phyloP scores from a whole-genome alignment of 345 rosid species.

The Hypericum androsaemum region DNA sequence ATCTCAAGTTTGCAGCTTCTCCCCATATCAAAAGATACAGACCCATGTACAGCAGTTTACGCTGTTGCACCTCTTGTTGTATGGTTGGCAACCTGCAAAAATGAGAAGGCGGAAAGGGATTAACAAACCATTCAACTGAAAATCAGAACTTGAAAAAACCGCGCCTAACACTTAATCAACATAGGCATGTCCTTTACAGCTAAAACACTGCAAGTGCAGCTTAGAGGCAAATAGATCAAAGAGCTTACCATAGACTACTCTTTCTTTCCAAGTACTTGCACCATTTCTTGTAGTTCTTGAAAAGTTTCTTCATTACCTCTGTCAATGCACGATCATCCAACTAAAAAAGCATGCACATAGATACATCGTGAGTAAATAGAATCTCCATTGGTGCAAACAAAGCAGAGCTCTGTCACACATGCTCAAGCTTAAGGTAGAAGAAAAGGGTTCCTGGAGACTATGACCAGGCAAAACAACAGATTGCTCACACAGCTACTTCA shows the following conservation, averaged over 20 bases:
- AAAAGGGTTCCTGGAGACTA: too few species aligned
- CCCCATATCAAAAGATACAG: slow-evolving; percentile 98
- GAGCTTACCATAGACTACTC: slow-evolving; percentile 87
- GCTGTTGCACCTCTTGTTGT: slow-evolving; percentile 98
- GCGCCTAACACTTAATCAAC: too few species aligned
- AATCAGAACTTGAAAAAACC: too few species aligned
- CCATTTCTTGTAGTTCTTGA: slow-evolving; percentile 97
- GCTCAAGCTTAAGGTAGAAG: too few species aligned
- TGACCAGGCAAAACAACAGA: too few species aligned
- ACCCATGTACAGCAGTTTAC: slow-evolving; percentile 90
- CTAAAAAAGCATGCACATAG: slow-evolving; percentile 21
- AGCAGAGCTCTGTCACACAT: too few species aligned
- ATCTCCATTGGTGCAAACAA: not conserved
- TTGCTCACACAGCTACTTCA: not conserved
- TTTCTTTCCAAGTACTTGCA: slow-evolving; percentile 93
- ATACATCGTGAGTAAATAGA: not conserved
- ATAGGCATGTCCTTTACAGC: too few species aligned
- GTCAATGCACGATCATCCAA: slow-evolving; percentile 92
- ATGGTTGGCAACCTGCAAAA: slow-evolving; percentile 90
- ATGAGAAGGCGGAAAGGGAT: slow-evolving; percentile 3
- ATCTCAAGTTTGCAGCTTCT: slow-evolving; percentile 97
- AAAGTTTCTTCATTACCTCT: slow-evolving; percentile 97
- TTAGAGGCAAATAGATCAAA: not conserved
- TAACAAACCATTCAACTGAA: not conserved
- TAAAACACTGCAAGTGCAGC: not conserved